These are phyloP conservation scores for Chalara sp. DNA, from an alignment of 2,329 filamentous ascomycete species.

Conservation along the genomic window DNA sequence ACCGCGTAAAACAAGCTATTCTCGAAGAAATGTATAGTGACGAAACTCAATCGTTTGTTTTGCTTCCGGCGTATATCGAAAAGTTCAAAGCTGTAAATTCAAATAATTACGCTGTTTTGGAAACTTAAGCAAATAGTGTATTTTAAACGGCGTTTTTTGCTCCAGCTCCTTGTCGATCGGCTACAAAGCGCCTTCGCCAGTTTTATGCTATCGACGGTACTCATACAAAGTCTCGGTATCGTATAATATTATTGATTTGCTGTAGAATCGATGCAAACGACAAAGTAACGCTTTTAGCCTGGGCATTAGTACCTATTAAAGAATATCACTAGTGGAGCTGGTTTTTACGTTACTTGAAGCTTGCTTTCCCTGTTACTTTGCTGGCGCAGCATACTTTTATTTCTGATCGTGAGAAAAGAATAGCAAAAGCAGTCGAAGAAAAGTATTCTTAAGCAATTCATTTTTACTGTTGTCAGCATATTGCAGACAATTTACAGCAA, in stretches of 20 bases:
- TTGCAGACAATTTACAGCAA: neutral
- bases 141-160: neutral
- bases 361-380: neutral
- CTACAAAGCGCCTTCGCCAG: neutral
- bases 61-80: neutral
- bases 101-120: neutral
- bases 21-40: neutral
- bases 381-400: neutral
- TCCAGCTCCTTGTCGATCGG: neutral
- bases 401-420: neutral
- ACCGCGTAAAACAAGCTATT: neutral
- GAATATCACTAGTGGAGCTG: neutral
- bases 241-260: neutral
- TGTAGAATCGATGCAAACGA: neutral
- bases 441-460: neutral
- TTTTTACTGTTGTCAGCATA: neutral
- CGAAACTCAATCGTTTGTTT: conserved; percentile 1
- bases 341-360: neutral
- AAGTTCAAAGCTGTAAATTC: neutral
- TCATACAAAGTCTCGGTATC: neutral
- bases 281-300: neutral
- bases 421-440: neutral
- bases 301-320: neutral
- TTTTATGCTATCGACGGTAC: neutral
- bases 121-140: neutral